These are phyloP conservation scores for Mortierella sp. DNA, from an alignment of 371 early-diverging fungal species.

Conservation along the genomic window DNA sequence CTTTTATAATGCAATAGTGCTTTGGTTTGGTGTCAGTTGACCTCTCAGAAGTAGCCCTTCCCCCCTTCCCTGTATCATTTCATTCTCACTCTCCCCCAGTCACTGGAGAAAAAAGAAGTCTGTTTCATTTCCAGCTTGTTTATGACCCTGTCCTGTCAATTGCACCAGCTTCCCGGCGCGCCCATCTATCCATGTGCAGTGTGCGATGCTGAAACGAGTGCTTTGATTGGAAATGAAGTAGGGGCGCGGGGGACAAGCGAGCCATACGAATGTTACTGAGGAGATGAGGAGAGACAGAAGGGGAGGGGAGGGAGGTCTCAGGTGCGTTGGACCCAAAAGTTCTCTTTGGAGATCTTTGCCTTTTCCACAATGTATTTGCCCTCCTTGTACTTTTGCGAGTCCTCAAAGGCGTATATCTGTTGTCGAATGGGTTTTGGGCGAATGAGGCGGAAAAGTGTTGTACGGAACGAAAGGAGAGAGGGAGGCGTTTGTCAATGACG, in stretches of 20 bases:
- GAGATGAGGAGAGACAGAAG: background rate
- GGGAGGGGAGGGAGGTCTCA: background rate
- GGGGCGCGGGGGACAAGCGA: background rate
- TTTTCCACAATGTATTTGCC: slow-evolving; percentile 84
- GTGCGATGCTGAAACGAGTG: background rate
- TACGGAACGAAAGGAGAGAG: background rate
- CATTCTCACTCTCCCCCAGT: background rate
- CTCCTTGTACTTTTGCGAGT: slow-evolving; percentile 87
- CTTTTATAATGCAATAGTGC: no score
- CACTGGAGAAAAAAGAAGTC: background rate
- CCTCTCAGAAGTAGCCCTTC: no score
- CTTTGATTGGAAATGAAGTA: background rate
- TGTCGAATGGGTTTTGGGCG: background rate
- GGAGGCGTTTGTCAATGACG: background rate
- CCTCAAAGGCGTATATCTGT: slow-evolving; percentile 77
- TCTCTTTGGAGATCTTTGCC: slow-evolving; percentile 67
- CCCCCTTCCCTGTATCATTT: no score
- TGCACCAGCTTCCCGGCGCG: background rate
- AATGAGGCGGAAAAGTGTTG: background rate
- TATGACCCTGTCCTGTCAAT: no score
- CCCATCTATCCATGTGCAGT: background rate
- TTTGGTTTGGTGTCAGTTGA: no score
- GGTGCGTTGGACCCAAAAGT: slow-evolving; percentile 55
- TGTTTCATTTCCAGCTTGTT: background rate
- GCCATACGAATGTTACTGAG: background rate